Evolutionary conservation across 306 rosid genomes (phyloP), one percentile per base, ranked within the genome.

Genomic region (Neltuma alba): DNA sequence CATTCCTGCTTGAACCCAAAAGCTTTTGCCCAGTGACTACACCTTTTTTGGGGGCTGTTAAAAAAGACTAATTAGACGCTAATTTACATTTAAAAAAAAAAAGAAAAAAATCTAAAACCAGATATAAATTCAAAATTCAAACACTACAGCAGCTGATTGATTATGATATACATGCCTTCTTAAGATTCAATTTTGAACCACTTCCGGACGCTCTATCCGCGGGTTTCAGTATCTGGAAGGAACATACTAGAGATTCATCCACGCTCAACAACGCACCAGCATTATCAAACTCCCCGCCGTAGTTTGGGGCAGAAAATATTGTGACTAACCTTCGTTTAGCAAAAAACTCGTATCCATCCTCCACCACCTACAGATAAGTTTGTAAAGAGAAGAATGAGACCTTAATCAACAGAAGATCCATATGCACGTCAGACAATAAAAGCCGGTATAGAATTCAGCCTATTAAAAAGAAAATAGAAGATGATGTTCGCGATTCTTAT

Each of bases 281-380:
- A 20, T 93, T 91, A 80, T 93, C 97, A 40, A 93, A 93, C 85
- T 93, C 98, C 37, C 97, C 96, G 2, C 96, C 97, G 38, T 93
- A 93, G 82, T 93, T 91, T 47, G 98, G 98, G 68, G 98, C 98
- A 66, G 98, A 93, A 84, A 91, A 93, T 82, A 93, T 93, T 1
- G 98, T 91, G 72, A 93, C 98, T 83, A 93, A 79, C 70, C 89
- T 89, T 72, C 97, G 61, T 45, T 85, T 86, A 7, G 98, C 97
- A 0, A 93, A 91, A 85, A 93, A 93, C 80, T 91, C 97, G 25
- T 93, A 93, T 63, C 97, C 98, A 61, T 93, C 98, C 81, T 93
- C 98, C 81, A 93, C 98, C 79, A 93, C 98, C 97, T 93, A 86
- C 72, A 65, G 16, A 66, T 75, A 48, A 60, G 13, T 70, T 58